phyloP scores from a whole-genome alignment of 345 rosid genomes.

The Gossypium herbaceum region DNA sequence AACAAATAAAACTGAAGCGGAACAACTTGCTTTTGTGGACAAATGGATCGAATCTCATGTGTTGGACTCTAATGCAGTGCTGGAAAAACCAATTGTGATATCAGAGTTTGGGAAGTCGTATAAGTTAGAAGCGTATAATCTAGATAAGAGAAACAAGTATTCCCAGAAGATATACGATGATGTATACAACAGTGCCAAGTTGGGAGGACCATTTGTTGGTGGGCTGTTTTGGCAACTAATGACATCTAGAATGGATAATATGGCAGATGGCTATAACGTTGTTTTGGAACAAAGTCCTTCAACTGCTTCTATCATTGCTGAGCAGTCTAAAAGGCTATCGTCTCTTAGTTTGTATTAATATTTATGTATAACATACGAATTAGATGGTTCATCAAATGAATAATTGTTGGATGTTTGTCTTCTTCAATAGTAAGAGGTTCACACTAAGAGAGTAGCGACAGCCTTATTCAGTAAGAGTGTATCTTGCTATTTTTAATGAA shows the following conservation, averaged over 20 bases:
- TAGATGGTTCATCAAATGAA: too few species aligned
- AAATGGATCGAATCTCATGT: constrained; percentile 48
- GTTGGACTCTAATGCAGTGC: constrained; percentile 33
- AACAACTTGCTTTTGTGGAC: constrained; percentile 36
- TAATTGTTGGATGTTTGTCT: too few species aligned
- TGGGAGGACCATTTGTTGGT: constrained; percentile 44
- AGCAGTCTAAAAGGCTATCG: constrained; percentile 47
- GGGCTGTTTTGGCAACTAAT: constrained; percentile 74
- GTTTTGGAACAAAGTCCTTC: constrained; percentile 47
- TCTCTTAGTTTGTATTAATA: background rate
- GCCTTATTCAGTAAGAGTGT: too few species aligned
- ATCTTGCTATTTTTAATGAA: too few species aligned
- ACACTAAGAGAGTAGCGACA: too few species aligned
- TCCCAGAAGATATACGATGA: constrained; percentile 35
- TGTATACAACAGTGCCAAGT: constrained; percentile 42
- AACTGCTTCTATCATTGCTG: constrained; percentile 44
- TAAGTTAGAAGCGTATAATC: constrained; percentile 37
- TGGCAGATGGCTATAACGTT: constrained; percentile 60
- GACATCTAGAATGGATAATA: constrained; percentile 34
- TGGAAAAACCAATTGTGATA: constrained; percentile 53
- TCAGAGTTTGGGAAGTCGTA: constrained; percentile 64
- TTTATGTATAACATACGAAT: too few species aligned
- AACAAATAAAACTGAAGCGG: constrained; percentile 29
- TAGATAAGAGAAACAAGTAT: constrained; percentile 45
- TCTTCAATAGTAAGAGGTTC: too few species aligned